Percentiles rank a stretch among this genome's conserved stretches.
phyloP scores from a whole-genome alignment of 306 rosid species.

The Medicago ruthenica region DNA sequence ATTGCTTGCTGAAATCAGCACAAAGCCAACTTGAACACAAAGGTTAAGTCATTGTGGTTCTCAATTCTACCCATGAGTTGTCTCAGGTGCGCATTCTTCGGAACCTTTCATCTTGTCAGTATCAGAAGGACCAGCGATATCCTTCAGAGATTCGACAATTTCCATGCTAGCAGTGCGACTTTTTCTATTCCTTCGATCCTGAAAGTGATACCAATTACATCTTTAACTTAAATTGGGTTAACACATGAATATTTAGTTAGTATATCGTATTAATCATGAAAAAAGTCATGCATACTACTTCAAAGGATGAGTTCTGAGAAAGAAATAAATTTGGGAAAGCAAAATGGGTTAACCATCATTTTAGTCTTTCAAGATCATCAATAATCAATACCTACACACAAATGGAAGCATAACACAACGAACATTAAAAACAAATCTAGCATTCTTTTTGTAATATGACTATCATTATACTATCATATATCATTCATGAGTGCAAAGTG shows the following conservation, averaged over 20 bases:
- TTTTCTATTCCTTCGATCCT: conserved; percentile 89
- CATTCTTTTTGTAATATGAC: neutral
- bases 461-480: neutral
- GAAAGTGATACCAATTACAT: conserved; percentile 33
- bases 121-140: conserved; percentile 55
- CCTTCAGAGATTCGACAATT: conserved; percentile 69
- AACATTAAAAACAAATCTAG: neutral
- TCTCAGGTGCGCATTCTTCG: conserved; percentile 51
- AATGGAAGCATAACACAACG: neutral
- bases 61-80: conserved; percentile 60
- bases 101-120: conserved; percentile 52
- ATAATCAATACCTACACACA: neutral
- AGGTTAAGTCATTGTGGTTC: conserved; percentile 45
- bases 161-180: conserved; percentile 75
- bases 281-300: neutral
- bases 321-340: neutral
- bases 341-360: neutral
- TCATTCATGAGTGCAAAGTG: neutral
- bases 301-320: neutral
- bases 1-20: conserved; percentile 47
- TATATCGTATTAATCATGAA: neutral
- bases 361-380: neutral
- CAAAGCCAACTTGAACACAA: conserved; percentile 36
- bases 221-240: neutral
- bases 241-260: neutral